phyloP scores from a whole-genome alignment of 768 basidiomycete species.

The Mycena metata region DNA sequence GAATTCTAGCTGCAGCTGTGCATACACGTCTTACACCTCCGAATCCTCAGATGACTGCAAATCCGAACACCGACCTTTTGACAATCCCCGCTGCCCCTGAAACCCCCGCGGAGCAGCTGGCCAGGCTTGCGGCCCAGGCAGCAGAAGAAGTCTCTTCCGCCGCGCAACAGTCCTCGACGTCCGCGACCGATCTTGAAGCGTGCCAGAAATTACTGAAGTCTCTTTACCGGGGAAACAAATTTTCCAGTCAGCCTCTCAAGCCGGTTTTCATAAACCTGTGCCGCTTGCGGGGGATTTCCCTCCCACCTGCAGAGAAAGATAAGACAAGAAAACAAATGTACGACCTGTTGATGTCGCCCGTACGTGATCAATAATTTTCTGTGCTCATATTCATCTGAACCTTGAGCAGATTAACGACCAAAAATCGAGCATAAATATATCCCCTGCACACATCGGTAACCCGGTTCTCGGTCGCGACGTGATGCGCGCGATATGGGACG shows the following conservation, averaged over 20 bases:
- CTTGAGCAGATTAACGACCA: not conserved
- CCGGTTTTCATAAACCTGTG: not conserved
- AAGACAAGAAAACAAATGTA: too few species aligned
- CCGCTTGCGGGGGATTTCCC: not conserved
- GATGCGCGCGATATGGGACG: constrained; percentile 20
- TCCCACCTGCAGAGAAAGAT: not conserved
- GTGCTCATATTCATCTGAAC: not conserved
- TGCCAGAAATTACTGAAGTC: not conserved
- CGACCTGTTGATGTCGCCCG: too few species aligned
- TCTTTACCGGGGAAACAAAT: constrained; percentile 14
- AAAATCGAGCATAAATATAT: too few species aligned
- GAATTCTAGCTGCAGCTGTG: too few species aligned
- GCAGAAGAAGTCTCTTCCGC: too few species aligned
- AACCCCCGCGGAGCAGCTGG: too few species aligned
- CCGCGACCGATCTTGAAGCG: not conserved
- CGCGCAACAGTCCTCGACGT: too few species aligned
- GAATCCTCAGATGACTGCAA: not conserved
- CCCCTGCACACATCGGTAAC: constrained; percentile 6
- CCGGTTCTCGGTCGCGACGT: constrained; percentile 36
- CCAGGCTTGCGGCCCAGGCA: too few species aligned
- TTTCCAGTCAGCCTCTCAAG: not conserved
- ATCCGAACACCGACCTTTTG: not conserved
- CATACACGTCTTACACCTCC: not conserved
- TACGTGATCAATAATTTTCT: constrained; percentile 2
- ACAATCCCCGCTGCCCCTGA: not conserved